Base-by-base conservation (phyloP, 1,284 basidiomycete species). In the Apiotrichum gamsii region DNA sequence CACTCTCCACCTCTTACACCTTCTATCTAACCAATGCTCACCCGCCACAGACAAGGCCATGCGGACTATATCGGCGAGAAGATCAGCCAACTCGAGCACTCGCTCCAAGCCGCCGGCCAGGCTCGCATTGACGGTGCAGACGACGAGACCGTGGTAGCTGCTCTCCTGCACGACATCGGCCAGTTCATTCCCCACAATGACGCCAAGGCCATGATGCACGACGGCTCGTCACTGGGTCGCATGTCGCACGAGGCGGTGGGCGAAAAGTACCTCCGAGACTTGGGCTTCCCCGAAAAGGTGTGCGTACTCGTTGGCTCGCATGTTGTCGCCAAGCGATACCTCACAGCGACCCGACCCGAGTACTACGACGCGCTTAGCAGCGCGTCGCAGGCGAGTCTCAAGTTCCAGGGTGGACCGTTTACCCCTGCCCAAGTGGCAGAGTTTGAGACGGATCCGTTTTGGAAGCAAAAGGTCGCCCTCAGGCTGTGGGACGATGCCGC, bases 151-250 rank as follows among this genome's bases (percentile, higher is more conserved):
- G 38, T 66, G 14, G 45, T 60, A 29, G 66, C 65, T 13, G 65
- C 66, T 5, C 55, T 67, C n/a, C 47, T 68, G 15, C 66, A 68
- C 48, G 66, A 68, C 42, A 53, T 68, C 23, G 66, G 66, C 9
- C 65, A 66, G 41, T 67, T 67, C 46, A 33, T 68, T 9, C 64
- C 65, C 11, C 47, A 47, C 39, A 34, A 44, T 1, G 37, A 48
- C 29, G 47, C 58, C 18, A 39, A 58, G 39, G 56, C 52, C 10
- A 50, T 64, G 56, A 51, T 49, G 30, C 42, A 44, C 35, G 42
- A 52, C 5, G 61, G 60, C 8, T 37, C 37, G 18, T 45, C 34
- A 15, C 50, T 67, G 11, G 65, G 65, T 13, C 53, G 54, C 24
- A 49, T 49, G 35, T 55, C 56, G 8, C 65, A 68, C 47, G 65